Base-by-base conservation (phyloP, 805 yeast genomes). In the Sugiyamaella chiloensis region DNA sequence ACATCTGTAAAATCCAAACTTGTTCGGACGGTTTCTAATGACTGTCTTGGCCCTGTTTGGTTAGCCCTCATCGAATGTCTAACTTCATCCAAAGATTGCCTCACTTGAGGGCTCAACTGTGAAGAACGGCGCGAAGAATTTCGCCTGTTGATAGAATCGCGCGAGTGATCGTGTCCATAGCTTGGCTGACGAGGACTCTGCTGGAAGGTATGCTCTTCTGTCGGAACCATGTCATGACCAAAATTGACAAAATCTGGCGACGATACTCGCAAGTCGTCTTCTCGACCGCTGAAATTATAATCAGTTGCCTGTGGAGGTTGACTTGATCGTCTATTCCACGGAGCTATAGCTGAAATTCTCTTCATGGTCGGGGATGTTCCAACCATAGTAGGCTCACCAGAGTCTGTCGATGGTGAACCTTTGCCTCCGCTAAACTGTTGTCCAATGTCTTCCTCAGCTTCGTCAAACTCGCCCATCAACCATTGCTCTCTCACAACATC, bases 401-500 rank as follows among this genome's bases (percentile, higher is more conserved):
- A 34, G 7, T 34, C 37, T 5, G 16, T 34, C 20, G 37, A 34
- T 4, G 42, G 42, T 2, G 31, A 24, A 31, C 27, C 42, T 5
- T 26, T 24, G 5, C 31, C 29, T 16, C 32, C 16, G 9, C 9
- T n/a, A 2, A 12, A 9, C 16, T 8, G 23, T 4, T 26, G 5
- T 4, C 19, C 5, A 4, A 34, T 12, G 16, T 3, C 20, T 5
- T 7, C 20, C 4, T 16, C 21, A 14, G 16, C 32, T 9, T 26
- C 14, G 42, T 55, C 57, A 43, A 37, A 55, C 17, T 55, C 54
- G 17, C 59, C 59, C 27, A 47, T 23, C 27, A 40, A 43, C 51
- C 75, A 79, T 52, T 75, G 65, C 56, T 85, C 93, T 47, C 93
- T 72, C 42, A 86, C 71, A 46, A 85, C 79, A 58, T 86, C 95